A percentile compares a stretch with the other conserved stretches of the same genome.
phyloP scores from a whole-genome alignment of 305 asterid genomes.

The Fraxinus angustifolia region DNA sequence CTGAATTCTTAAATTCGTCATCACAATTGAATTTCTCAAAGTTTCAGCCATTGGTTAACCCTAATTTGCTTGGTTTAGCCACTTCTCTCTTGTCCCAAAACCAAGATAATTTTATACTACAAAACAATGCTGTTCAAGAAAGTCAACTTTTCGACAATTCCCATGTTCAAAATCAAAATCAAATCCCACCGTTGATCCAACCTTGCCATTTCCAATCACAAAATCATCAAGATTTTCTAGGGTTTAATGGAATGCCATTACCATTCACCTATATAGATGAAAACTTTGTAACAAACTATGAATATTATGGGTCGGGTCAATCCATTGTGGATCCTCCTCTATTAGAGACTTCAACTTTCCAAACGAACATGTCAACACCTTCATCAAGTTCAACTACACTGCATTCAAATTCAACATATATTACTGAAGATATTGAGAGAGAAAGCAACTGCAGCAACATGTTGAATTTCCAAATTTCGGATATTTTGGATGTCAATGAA shows the following conservation, averaged over 20 bases:
- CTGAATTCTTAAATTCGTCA: slow-evolving; percentile 48
- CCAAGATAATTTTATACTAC: slow-evolving; percentile 26
- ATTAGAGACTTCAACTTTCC: slow-evolving; percentile 50
- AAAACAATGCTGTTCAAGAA: slow-evolving; percentile 22
- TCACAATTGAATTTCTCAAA: slow-evolving; percentile 46
- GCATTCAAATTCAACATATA: slow-evolving; percentile 45
- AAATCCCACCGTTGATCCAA: slow-evolving; percentile 30
- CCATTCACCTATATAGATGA: slow-evolving; percentile 29
- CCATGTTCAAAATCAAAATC: slow-evolving; percentile 23
- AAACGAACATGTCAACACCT: slow-evolving; percentile 56
- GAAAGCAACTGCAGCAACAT: slow-evolving; percentile 58
- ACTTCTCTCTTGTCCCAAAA: slow-evolving; percentile 46
- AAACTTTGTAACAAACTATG: slow-evolving; percentile 34
- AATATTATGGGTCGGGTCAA: slow-evolving; percentile 37
- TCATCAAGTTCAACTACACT: slow-evolving; percentile 63
- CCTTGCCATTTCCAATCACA: slow-evolving; percentile 31
- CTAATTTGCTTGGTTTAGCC: slow-evolving; percentile 52
- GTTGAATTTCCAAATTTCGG: slow-evolving; percentile 51
- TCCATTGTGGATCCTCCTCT: slow-evolving; percentile 30
- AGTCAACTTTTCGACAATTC: slow-evolving; percentile 18
- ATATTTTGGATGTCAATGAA: slow-evolving; percentile 47
- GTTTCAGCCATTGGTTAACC: slow-evolving; percentile 49
- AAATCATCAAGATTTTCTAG: slow-evolving; percentile 14
- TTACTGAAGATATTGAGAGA: slow-evolving; percentile 46
- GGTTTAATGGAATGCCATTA: slow-evolving; percentile 25